Evolutionary conservation across 306 rosid genomes (phyloP).

Genomic region (Lotus japonicus): DNA sequence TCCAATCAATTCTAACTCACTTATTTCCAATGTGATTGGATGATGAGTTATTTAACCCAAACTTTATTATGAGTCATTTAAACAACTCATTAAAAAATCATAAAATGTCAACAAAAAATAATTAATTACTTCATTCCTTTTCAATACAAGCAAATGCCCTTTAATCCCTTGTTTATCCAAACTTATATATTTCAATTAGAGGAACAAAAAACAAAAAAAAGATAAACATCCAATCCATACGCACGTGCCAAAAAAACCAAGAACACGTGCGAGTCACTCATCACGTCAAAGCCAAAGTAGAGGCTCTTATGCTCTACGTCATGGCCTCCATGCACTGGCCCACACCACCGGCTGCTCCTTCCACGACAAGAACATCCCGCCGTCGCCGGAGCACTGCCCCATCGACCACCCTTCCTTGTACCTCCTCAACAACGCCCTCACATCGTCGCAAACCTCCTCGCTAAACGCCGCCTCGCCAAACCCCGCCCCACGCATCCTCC

Average conservation of each 20-base stretch:
- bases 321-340: conserved; percentile 90
- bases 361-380: conserved; percentile 88
- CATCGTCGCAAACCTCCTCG: conserved; percentile 88
- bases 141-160: conserved; percentile 37
- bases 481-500: conserved; percentile 53
- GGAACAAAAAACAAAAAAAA: not conserved
- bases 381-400: conserved; percentile 46
- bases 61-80: too few species aligned
- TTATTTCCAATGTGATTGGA: too few species aligned
- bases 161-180: conserved; percentile 25
- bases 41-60: too few species aligned
- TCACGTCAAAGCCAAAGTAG: not conserved
- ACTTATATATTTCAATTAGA: conserved; percentile 14
- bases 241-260: conserved; percentile 48
- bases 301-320: not conserved
- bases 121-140: conserved; percentile 29
- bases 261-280: conserved; percentile 43
- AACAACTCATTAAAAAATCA: conserved; percentile 21
- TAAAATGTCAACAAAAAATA: conserved; percentile 17
- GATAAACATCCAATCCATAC: not conserved
- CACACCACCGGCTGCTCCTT: conserved; percentile 87
- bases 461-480: conserved; percentile 48
- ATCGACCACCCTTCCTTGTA: conserved; percentile 89
- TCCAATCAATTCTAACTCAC: too few species aligned
- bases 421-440: conserved; percentile 75